Evolutionary conservation across 345 rosid species (phyloP), one percentile per base, ranked within the genome.

Genomic region (Psidium guajava): DNA sequence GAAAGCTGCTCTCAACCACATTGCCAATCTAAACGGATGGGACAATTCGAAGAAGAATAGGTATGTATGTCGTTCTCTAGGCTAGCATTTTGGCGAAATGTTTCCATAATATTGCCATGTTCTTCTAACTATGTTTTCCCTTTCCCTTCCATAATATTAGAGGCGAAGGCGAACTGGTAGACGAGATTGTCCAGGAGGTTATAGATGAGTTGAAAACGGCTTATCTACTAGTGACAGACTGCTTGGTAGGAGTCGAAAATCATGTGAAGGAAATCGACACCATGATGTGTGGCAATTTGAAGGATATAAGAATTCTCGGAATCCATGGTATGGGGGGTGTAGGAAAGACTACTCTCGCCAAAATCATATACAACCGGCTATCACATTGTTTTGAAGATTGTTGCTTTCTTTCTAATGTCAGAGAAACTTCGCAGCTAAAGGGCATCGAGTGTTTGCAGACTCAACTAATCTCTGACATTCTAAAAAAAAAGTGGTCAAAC

Each of bases 81-180:
- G 36, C 12, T 61, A 0, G 28, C 5, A 61, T 28, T 61, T 61
- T 15, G 74, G 74, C 0, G 1, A 5, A 1, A 1, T 61, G 0
- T 61, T 61, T 61, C 21, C 21, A 61, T 0, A 0, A 61, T 15
- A 15, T n/a, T 7, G 28, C 0, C 21, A 3, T 61, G 0, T 28
- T 61, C 74, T 61, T 28, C 42, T 61, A 28, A 61, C 6, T 28
- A 3, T 7, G 21, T 6, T 61, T 61, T 61, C 21, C 40, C 1
- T 61, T 61, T 61, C 6, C 21, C 21, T 28, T 61, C 21, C 1
- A 0, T 15, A 28, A 7, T 61, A 28, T 18, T 16, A 1, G 69
- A n/a, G n/a, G n/a, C n/a, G n/a, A n/a, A n/a, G n/a, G n/a, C n/a
- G n/a, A n/a, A n/a, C n/a, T n/a, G n/a, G n/a, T n/a, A n/a, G n/a